Base-by-base conservation (phyloP, 805 yeast genomes). In the Saccharomycodes ludwigii region DNA sequence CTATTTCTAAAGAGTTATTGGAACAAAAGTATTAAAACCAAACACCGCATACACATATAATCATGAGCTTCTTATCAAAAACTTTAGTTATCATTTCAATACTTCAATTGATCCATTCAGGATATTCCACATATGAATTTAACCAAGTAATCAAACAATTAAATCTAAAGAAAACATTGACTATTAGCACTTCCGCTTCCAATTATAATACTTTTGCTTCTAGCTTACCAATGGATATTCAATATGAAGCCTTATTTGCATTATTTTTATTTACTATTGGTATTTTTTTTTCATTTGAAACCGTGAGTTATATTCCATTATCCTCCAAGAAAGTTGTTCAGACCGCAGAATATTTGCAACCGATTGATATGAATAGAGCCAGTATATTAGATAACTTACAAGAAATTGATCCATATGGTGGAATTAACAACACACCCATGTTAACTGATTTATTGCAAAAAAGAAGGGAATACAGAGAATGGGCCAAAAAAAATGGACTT, bases 91-190 rank as follows among this genome's bases (percentile, higher is more conserved):
- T 32, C 6, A 24, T 40, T 16, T 31, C 43, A 8, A 2, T 32
- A 10, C 11, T 34, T 13, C 44, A 40, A 27, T 30, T 51, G 4
- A 20, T 46, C 3, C 60, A 55, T 36, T 40, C 58, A 6, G 58
- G 50, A 1, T 52, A 48, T 31, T 51, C 58, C 7, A 51, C 56
- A 16, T 51, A 49, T 34, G 58, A 54, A 34, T 55, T 47, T 31
- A 46, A 50, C 30, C 50, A 44, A 27, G 28, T 50, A 14, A 43
- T 44, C 19, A 44, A 39, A 22, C 29, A 31, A 24, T 22, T 35
- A n/a, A 27, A 18, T 4, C 17, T 12, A 12, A 11, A n/a, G n/a
- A n/a, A n/a, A n/a, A n/a, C n/a, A n/a, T n/a, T 34, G 2, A 19
- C 34, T 7, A 19, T 24, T 16, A 26, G 24, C 11, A 18, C 32